These are phyloP conservation scores for Tricholoma matsutake DNA, from an alignment of 768 basidiomycete species.

Conservation along the genomic window DNA sequence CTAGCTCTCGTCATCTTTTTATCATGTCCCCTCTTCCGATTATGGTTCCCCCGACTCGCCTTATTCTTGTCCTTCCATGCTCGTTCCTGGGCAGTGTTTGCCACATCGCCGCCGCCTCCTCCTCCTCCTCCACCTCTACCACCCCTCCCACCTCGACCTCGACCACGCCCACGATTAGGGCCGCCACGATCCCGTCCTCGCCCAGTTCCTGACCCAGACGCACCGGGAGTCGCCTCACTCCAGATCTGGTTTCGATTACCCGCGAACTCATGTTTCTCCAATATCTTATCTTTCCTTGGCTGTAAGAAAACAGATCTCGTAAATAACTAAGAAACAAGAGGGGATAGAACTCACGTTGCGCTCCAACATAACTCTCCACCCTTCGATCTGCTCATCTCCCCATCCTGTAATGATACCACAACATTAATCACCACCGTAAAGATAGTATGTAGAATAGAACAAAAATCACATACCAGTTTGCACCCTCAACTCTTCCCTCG, in stretches of 20 bases:
- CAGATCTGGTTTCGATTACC: conserved; percentile 47
- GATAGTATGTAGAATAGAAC: background rate
- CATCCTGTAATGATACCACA: conserved; percentile 36
- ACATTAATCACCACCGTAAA: background rate
- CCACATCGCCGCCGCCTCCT: conserved; percentile 34
- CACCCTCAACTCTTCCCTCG: conserved; percentile 59
- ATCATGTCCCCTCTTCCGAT: conserved; percentile 82
- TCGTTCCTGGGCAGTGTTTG: conserved; percentile 47
- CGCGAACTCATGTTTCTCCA: conserved; percentile 73
- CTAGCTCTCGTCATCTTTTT: conserved; percentile 80
- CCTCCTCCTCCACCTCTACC: conserved; percentile 38
- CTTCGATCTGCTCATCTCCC: conserved; percentile 86
- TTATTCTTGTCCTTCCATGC: conserved; percentile 79
- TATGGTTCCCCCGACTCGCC: conserved; percentile 67
- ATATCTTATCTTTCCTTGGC: conserved; percentile 73
- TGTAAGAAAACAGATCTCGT: conserved; percentile 22
- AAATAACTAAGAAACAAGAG: background rate
- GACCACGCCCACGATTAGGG: conserved; percentile 11
- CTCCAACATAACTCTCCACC: conserved; percentile 90
- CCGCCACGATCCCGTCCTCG: conserved; percentile 16
- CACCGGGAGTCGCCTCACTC: conserved; percentile 1
- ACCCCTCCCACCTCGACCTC: conserved; percentile 38
- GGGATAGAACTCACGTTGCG: conserved; percentile 58
- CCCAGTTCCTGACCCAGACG: conserved; percentile 1
- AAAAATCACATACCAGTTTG: conserved; percentile 45